Evolutionary conservation across 169 alveolate genomes (phyloP), one percentile per base, ranked within the genome.

Genomic region (Theileria equi): DNA sequence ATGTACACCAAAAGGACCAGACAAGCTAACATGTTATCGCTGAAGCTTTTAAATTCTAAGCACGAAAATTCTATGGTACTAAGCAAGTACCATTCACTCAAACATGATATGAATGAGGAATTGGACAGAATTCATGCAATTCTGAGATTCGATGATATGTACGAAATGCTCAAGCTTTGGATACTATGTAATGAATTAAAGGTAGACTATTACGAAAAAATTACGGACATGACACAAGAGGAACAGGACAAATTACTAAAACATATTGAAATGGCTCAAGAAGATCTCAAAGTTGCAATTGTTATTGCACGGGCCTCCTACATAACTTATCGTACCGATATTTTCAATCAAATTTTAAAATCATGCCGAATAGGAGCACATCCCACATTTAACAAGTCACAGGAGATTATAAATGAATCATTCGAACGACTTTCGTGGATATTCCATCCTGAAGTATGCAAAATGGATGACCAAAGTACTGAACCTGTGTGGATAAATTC

Each of bases 181-280:
- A 74, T 74, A 13, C 32, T 34, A 38, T 74, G 84, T 50, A 74
- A 74, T 32, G 84, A 74, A 34, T 60, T 74, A 23, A 74, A 74
- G 73, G 84, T 74, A 34, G 73, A 63, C 35, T 74, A 74, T 38
- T 74, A 74, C 50, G 84, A 74, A 35, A 74, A 68, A 19, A 58
- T 68, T 36, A 70, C 65, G 21, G 59, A 16, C 17, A 44, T 74
- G 48, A 53, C 29, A 23, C 65, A 63, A 3, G 58, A 64, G 40
- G 84, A 63, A 41, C 78, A 57, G 26, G 53, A 54, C 17, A 38
- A 40, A 10, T 58, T 74, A 17, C 40, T 68, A n/a, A 67, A 74
- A 23, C 17, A 61, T 23, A 55, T 74, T 6, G 62, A 74, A 41
- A 25, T n/a, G 36, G 67, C 71, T 4, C 84, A 74, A 28, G 58